Evolutionary conservation across 192 early-diverging fungal genomes (phyloP), one percentile per base, ranked within the genome.

Genomic region (Rhizophagus clarus): DNA sequence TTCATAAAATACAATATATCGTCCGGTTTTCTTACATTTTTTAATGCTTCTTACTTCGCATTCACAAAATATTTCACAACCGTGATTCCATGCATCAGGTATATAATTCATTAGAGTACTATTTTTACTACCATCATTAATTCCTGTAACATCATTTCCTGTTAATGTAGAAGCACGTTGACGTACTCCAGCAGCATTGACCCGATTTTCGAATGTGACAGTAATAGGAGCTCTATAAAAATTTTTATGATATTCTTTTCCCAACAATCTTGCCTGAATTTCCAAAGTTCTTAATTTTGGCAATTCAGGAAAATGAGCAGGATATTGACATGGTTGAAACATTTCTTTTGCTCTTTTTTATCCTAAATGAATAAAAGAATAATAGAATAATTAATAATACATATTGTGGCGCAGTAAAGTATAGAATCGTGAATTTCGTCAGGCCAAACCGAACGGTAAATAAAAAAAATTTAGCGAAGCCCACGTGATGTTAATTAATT

Each of bases 61-160:
- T 63, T 40, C 60, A 64, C 82, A 83, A 71, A 85, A 87, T 64
- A 87, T 87, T 76, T 87, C 86, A 24, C 82, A 82, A 15, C 86
- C 86, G 29, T 87, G 84, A 74, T 87, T 87, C 86, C 86, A 87
- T 17, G 86, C 86, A 49, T 87, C 86, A 10, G 86, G 82, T 22
- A 87, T 83, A 61, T 87, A 87, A 76, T 83, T 87, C 80, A 87
- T 79, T n/a, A 87, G 51, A 2, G 82, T 87, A 8, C 75, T 82
- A 68, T 84, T 87, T 72, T 87, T 87, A 81, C 84, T 85, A 67
- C 86, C 84, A 74, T 87, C 86, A 70, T 87, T 87, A 49, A 84
- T 72, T 49, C 86, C 86, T 1, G 86, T 84, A 37, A 72, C 73
- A 42, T 87, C 86, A 63, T 87, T 87, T 14, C 86, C 86, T 17